phyloP scores from a whole-genome alignment of 192 early-diverging fungal genomes.

The Coemansia guatemalensis region DNA sequence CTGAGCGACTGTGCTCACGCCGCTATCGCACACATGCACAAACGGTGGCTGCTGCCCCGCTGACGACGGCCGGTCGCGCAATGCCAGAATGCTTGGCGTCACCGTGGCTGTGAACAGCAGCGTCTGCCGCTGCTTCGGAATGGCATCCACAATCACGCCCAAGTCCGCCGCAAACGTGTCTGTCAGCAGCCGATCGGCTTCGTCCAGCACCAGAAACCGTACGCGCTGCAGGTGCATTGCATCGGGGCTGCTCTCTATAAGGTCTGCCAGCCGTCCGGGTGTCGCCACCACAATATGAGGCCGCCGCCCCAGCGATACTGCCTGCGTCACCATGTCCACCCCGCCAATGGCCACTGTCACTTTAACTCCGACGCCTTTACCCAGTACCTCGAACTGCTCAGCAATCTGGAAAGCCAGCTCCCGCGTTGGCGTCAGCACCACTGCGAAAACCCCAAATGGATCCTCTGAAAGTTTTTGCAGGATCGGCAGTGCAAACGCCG shows the following conservation, averaged over 20 bases:
- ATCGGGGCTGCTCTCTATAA: conserved; percentile 76
- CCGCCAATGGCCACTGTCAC: conserved; percentile 93
- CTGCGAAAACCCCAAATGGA: conserved; percentile 92
- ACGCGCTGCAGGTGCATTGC: conserved; percentile 71
- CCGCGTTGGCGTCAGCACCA: conserved; percentile 94
- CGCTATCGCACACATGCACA: conserved; percentile 44
- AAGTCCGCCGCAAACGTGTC: conserved; percentile 85
- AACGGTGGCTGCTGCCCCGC: conserved; percentile 21
- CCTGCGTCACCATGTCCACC: conserved; percentile 91
- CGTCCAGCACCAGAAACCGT: conserved; percentile 91
- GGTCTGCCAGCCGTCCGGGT: conserved; percentile 92
- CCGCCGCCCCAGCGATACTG: conserved; percentile 73
- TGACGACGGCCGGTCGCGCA: conserved; percentile 50
- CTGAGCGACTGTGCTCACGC: conserved; percentile 74
- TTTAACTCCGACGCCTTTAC: conserved; percentile 79
- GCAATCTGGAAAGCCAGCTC: conserved; percentile 99
- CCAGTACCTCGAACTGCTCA: conserved; percentile 94
- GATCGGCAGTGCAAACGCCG: conserved; percentile 97
- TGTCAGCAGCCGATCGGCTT: conserved; percentile 90
- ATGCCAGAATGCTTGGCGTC: conserved; percentile 81
- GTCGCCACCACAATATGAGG: conserved; percentile 96
- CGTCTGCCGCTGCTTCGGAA: conserved; percentile 88
- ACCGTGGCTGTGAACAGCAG: conserved; percentile 97
- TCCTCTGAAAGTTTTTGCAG: conserved; percentile 94
- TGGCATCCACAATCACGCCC: conserved; percentile 66